Evolutionary conservation across 1,139 yeast species (phyloP), one percentile per base, ranked within the genome.

Genomic region (Scheffersomyces segobiensis): DNA sequence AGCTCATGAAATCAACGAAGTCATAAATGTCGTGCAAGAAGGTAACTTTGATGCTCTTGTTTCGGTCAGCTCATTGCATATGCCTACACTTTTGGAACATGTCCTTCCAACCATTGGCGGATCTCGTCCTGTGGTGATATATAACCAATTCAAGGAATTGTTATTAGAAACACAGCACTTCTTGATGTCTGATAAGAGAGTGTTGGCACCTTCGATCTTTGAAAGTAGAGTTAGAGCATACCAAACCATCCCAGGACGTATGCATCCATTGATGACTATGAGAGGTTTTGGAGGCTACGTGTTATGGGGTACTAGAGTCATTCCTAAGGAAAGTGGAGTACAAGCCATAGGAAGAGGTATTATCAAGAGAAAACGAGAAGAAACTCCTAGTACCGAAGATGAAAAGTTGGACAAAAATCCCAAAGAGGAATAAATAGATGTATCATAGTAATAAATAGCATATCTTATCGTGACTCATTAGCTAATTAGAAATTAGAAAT

Each of bases 261-360:
- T 95, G 71, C 99, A 96, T 72, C 99, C 99, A 0, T 74, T 88
- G 60, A 96, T 95, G 99, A 91, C 98, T 0, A 88, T 89, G 83
- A 83, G 92, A 69, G 93, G 97, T 3, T 95, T 89, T 58, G 98
- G 98, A 55, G 99, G 99, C 0, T 95, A 87, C 70, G 72, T 95
- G 1, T 77, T 93, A 63, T 84, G 88, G 80, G 97, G 96, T 6
- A 85, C 91, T 17, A 80, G 90, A 56, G 98, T 95, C 0, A 77
- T 87, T 56, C 98, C 98, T 0, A 80, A 84, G 52, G 88, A 84
- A 49, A 79, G 71, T 21, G 80, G 79, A 47, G 79, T 84, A 50
- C 78, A 80, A 50, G 88, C 88, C 10, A 82, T 83, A 42, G 89
- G 89, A 1, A 76, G 85, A 63, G 87, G 87, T 17, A 67, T 77